Base-by-base conservation (phyloP, 1,139 yeast genomes). In the Protomyces inouyei region DNA sequence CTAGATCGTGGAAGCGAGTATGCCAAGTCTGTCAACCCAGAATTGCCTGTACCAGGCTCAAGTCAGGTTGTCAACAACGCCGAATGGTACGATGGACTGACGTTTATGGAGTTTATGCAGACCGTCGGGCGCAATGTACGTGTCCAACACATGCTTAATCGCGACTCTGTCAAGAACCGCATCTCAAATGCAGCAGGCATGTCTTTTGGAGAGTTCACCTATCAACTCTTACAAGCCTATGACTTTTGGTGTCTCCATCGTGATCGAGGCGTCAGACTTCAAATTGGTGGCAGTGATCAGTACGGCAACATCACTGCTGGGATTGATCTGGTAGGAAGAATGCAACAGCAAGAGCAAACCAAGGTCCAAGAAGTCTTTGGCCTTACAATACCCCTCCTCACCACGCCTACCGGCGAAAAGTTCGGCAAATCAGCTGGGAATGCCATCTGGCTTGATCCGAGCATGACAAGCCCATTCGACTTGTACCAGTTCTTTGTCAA, bases 271-370 rank as follows among this genome's bases (percentile, higher is more conserved):
- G 95, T 93, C 53, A 81, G 59, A 75, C 40, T 63, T 10, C 97
- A 93, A 76, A 84, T 95, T 32, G 99, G 99, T 16, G 99, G 99
- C 8, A 91, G 88, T 73, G 98, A 93, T 73, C 99, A 93, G 75
- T 93, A 97, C 93, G 99, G 99, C 0, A 93, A 93, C 72, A 95
- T 95, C 68, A 90, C 96, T 4, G 98, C 98, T 0, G 99, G 99
- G 0, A 83, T 89, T 59, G 98, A 93, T 72, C 79, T 95, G 66
- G 90, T 93, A 54, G 80, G 87, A 0, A 78, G 97, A 69, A 75
- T 89, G 64, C 79, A 69, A 68, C 52, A 71, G 72, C 65, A 55
- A 65, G 32, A 23, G 12, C 12, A 9, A 14, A 16, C 23, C n/a
- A 35, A 32, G 46, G 16, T 10, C 4, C 25, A 48, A 23, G 60